Evolutionary conservation across 176 grass and related monocot species (phyloP), one percentile per base, ranked within the genome.

Genomic region (Canna indica): DNA sequence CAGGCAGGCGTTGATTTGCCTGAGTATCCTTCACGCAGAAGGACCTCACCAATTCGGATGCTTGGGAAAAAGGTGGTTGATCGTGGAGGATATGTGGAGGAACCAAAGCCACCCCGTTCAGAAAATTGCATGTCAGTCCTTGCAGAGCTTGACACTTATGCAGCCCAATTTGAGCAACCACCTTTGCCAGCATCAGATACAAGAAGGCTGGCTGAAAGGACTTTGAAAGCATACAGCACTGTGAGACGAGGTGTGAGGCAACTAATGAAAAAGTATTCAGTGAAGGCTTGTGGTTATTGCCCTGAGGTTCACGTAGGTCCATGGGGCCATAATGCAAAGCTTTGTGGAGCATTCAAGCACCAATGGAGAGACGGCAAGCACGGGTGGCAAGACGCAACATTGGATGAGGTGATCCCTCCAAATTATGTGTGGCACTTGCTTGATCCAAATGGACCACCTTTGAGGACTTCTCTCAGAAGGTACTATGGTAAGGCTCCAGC

Each of bases 311-410:
- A 96, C 7, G 77, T 91, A 3, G 88, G 94, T n/a, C 89, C 89
- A 46, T 92, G 88, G 85, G 89, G 89, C 14, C 89, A 97, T 69
- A 87, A 97, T 79, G 88, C 75, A 58, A 97, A 97, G 76, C 87
- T 88, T 45, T 92, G 94, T 0, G 89, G 94, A 24, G 88, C 88
- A 64, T 96, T 90, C 86, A 97, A 92, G 80, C 94, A 97, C 77
- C 94, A 97, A 59, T 92, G 89, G 89, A 76, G 86, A 22, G 89
- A 97, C 0, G 94, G 94, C 25, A 97, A 97, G 59, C 88, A 92
- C 4, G 93, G 93, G 45, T 97, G 94, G 94, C 94, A 97, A 69
- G 94, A 97, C 15, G 84, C 89, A 1, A 88, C 82, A 28, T 42
- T 82, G 2, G 86, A 97, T 17, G 94, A 97, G 86, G 86, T 96